These are phyloP conservation scores for Exophiala dermatitidis DNA, from an alignment of 2,329 filamentous ascomycete genomes.

Conservation along the genomic window DNA sequence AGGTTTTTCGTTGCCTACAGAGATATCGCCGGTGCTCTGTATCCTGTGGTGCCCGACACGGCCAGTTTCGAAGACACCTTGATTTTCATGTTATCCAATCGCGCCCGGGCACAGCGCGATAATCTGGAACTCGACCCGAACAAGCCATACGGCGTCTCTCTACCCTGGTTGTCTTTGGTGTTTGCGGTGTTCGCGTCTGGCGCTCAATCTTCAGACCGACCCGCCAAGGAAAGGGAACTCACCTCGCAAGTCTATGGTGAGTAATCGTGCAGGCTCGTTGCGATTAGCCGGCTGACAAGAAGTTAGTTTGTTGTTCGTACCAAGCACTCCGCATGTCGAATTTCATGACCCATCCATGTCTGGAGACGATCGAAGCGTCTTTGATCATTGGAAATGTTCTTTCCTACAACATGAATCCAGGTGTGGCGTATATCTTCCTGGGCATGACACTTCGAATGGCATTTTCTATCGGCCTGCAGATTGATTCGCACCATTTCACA, in stretches of 20 bases:
- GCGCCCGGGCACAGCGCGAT: constrained; percentile 38
- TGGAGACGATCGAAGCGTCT: constrained; percentile 56
- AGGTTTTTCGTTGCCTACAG: constrained; percentile 52
- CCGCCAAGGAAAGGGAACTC: constrained; percentile 53
- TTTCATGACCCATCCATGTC: constrained; percentile 54
- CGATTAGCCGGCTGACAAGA: constrained; percentile 27
- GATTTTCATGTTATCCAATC: constrained; percentile 47
- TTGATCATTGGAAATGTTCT: constrained; percentile 56
- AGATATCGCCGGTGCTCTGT: constrained; percentile 54
- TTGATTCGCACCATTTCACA: constrained; percentile 49
- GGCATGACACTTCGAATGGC: constrained; percentile 55
- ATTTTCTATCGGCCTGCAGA: constrained; percentile 54
- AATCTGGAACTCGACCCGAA: constrained; percentile 37
- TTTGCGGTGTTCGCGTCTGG: constrained; percentile 58
- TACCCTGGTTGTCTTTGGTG: constrained; percentile 51
- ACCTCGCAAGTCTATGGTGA: constrained; percentile 58
- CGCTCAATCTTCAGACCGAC: constrained; percentile 53
- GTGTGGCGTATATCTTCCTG: constrained; percentile 55
- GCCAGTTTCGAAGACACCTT: constrained; percentile 49
- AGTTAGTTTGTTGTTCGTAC: constrained; percentile 55
- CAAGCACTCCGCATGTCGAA: constrained; percentile 59
- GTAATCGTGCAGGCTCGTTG: constrained; percentile 16
- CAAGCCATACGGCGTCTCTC: constrained; percentile 49
- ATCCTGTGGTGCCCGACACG: constrained; percentile 54
- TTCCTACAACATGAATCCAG: constrained; percentile 58